phyloP scores from a whole-genome alignment of 441 rosid species.

The Iberis amara region DNA sequence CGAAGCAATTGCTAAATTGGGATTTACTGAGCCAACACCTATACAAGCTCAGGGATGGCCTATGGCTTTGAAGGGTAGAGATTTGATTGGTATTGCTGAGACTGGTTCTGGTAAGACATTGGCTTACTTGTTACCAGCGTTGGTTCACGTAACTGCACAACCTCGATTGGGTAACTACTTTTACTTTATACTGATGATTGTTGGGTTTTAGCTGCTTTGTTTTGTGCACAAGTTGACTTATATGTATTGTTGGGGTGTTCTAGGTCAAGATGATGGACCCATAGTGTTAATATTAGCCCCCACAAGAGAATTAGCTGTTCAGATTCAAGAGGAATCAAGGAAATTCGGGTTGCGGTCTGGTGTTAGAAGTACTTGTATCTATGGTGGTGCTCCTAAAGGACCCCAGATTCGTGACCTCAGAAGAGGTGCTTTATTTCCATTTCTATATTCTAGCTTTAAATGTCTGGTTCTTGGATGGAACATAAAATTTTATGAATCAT shows the following conservation, averaged over 20 bases:
- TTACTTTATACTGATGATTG: background rate
- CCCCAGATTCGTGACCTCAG: slow-evolving; percentile 94
- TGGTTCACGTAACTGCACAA: slow-evolving; percentile 87
- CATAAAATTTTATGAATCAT: background rate
- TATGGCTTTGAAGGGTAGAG: slow-evolving; percentile 94
- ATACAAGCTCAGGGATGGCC: slow-evolving; percentile 98
- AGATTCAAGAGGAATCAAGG: slow-evolving; percentile 81
- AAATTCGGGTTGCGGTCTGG: slow-evolving; percentile 61
- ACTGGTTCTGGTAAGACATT: slow-evolving; percentile 97
- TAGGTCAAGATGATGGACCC: slow-evolving; percentile 82
- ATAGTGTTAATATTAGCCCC: slow-evolving; percentile 84
- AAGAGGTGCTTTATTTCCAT: slow-evolving; percentile 49
- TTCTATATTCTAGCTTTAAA: background rate
- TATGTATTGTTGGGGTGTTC: background rate
- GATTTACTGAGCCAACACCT: slow-evolving; percentile 91
- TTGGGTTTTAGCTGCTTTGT: background rate
- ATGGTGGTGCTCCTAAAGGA: slow-evolving; percentile 98
- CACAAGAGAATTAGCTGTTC: slow-evolving; percentile 94
- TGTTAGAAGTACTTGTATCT: slow-evolving; percentile 81
- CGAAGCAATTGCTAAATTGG: slow-evolving; percentile 72
- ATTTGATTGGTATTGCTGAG: slow-evolving; percentile 90
- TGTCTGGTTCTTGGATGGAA: slow-evolving; percentile 8
- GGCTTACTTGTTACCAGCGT: slow-evolving; percentile 87
- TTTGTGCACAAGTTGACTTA: background rate
- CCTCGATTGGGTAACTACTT: slow-evolving; percentile 71